phyloP scores from a whole-genome alignment of 192 early-diverging fungal genomes.

The Jimgerdemannia lactiflua region DNA sequence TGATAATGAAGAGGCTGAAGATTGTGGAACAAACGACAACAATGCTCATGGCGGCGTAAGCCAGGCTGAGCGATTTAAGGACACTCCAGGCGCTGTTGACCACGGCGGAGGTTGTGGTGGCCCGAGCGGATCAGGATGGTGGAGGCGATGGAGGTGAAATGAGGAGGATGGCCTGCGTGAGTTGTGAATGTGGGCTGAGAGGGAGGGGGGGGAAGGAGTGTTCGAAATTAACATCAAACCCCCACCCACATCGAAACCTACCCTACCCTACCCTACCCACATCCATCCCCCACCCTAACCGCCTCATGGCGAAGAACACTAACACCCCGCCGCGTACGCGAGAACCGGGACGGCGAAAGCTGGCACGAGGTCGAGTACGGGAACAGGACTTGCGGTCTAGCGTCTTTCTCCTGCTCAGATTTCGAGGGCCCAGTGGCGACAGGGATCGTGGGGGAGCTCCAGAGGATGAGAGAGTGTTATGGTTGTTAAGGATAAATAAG shows the following conservation, averaged over 20 bases:
- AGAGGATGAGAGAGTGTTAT: constrained; percentile 43
- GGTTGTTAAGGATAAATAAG: constrained; percentile 9
- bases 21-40: constrained; percentile 68
- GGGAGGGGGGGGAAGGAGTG: constrained; percentile 1
- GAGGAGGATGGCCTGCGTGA: constrained; percentile 9
- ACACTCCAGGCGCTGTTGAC: constrained; percentile 43
- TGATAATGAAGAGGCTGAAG: constrained; percentile 40
- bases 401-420: constrained; percentile 3
- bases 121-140: constrained; percentile 27
- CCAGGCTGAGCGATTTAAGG: constrained; percentile 48
- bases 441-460: constrained; percentile 27
- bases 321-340: constrained; percentile 22
- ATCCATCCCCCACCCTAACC: neutral
- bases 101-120: constrained; percentile 22
- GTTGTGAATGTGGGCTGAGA: neutral
- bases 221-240: neutral
- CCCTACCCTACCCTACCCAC: neutral
- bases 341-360: constrained; percentile 23
- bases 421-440: constrained; percentile 14
- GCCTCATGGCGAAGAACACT: constrained; percentile 29
- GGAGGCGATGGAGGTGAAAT: constrained; percentile 20
- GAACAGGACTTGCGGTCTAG: neutral
- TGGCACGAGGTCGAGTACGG: constrained; percentile 26
- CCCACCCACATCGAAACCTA: constrained; percentile 10
- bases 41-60: constrained; percentile 55